phyloP scores from a whole-genome alignment of 1,284 basidiomycete genomes.

The Austroboletus novae-zelandiae region DNA sequence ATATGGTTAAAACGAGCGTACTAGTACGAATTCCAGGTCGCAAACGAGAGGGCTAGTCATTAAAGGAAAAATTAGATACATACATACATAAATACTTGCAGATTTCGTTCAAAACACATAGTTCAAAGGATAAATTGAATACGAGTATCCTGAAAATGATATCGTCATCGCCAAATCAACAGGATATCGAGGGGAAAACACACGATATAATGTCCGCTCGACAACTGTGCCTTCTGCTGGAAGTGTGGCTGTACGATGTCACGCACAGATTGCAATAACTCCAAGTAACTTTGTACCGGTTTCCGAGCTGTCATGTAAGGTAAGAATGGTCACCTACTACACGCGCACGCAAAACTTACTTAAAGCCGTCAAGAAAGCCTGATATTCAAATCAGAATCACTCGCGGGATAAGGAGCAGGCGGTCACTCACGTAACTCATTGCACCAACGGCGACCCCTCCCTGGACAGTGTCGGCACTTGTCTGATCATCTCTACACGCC shows the following conservation, averaged over 20 bases:
- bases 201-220: conserved; percentile 72
- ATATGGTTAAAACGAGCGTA: background rate
- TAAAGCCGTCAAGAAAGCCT: conserved; percentile 71
- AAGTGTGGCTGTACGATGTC: conserved; percentile 61
- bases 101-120: background rate
- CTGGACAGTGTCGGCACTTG: conserved; percentile 56
- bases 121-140: conserved; percentile 30
- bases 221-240: conserved; percentile 78
- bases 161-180: conserved; percentile 7
- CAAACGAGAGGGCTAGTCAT: background rate
- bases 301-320: conserved; percentile 42
- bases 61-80: background rate
- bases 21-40: background rate
- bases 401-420: background rate
- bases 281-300: conserved; percentile 72
- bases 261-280: conserved; percentile 68
- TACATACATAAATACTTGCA: background rate
- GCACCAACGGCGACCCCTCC: conserved; percentile 62
- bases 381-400: conserved; percentile 2
- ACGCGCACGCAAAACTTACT: conserved; percentile 35
- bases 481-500: conserved; percentile 80
- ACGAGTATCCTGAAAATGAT: conserved; percentile 20
- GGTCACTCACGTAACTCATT: conserved; percentile 58
- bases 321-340: conserved; percentile 1
- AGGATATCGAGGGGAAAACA: conserved; percentile 19